These are phyloP conservation scores for Centaurea solstitialis DNA, from an alignment of 129 eudicot genomes.

Conservation along the genomic window DNA sequence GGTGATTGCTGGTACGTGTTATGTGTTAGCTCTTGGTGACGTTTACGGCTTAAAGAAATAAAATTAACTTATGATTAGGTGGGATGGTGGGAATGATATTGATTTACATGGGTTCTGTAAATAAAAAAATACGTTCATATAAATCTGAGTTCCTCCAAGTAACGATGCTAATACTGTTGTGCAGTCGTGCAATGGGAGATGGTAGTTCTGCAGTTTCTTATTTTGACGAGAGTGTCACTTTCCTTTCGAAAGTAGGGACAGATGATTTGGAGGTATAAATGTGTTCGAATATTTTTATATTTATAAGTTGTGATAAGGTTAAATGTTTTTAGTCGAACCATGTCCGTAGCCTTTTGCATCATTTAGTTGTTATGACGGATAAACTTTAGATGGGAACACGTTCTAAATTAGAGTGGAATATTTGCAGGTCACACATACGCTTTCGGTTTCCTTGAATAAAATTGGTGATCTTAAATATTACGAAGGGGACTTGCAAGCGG, in stretches of 20 bases:
- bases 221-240: constrained; percentile 80
- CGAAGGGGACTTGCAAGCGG: constrained; percentile 77
- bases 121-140: not conserved
- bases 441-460: constrained; percentile 87
- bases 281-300: not conserved
- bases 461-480: constrained; percentile 91
- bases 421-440: constrained; percentile 86
- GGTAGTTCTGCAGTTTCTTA: constrained; percentile 65
- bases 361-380: not conserved
- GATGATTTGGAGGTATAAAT: constrained; percentile 74
- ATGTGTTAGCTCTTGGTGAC: not conserved
- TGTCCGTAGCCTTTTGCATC: not conserved
- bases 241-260: constrained; percentile 61
- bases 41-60: not conserved
- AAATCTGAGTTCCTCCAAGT: not conserved
- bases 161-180: constrained; percentile 9
- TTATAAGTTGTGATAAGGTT: not conserved
- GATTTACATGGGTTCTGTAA: not conserved
- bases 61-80: not conserved
- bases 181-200: constrained; percentile 92
- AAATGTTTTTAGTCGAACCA: not conserved
- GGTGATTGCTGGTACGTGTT: constrained; percentile 90
- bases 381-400: not conserved
- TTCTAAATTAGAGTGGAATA: not conserved
- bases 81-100: not conserved